Evolutionary conservation across 2,329 filamentous ascomycete species (phyloP).

Genomic region (Diaporthe humulicola): DNA sequence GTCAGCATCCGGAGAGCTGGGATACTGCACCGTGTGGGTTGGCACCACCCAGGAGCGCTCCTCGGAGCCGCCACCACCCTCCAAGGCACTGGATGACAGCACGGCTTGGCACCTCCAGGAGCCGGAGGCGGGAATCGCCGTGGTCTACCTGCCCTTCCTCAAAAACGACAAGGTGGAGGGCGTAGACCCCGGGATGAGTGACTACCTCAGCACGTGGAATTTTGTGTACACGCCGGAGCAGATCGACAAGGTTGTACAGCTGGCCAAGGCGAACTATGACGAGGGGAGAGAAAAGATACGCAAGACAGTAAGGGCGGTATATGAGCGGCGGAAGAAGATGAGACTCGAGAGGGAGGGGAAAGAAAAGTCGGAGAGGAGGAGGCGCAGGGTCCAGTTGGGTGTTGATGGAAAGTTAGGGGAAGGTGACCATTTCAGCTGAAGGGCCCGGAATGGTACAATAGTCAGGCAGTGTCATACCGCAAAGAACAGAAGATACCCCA

Average conservation of each 20-base stretch:
- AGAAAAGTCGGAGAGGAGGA: slow-evolving; percentile 55
- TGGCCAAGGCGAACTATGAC: slow-evolving; percentile 88
- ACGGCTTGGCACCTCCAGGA: slow-evolving; percentile 78
- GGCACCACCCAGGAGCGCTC: slow-evolving; percentile 83
- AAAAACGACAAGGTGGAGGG: slow-evolving; percentile 83
- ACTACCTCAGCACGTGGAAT: slow-evolving; percentile 97
- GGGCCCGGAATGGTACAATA: not conserved
- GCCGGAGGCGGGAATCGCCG: slow-evolving; percentile 85
- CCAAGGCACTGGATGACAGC: slow-evolving; percentile 70
- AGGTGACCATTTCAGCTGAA: slow-evolving; percentile 75
- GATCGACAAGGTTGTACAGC: slow-evolving; percentile 84
- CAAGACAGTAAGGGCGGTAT: slow-evolving; percentile 86
- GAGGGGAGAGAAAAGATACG: slow-evolving; percentile 85
- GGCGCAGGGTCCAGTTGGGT: slow-evolving; percentile 63
- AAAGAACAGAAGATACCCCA: slow-evolving; percentile 34
- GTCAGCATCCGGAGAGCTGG: slow-evolving; percentile 72
- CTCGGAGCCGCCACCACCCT: slow-evolving; percentile 61
- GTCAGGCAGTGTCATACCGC: not conserved
- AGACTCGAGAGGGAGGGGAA: slow-evolving; percentile 67
- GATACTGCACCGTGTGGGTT: slow-evolving; percentile 96
- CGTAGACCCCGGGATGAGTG: slow-evolving; percentile 85
- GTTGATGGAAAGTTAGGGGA: slow-evolving; percentile 69
- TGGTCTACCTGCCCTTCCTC: slow-evolving; percentile 92
- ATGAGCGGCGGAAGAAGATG: slow-evolving; percentile 86
- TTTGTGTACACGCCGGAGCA: slow-evolving; percentile 95